Evolutionary conservation across 2,329 filamentous ascomycete genomes (phyloP).

Genomic region (Claviceps capensis): DNA sequence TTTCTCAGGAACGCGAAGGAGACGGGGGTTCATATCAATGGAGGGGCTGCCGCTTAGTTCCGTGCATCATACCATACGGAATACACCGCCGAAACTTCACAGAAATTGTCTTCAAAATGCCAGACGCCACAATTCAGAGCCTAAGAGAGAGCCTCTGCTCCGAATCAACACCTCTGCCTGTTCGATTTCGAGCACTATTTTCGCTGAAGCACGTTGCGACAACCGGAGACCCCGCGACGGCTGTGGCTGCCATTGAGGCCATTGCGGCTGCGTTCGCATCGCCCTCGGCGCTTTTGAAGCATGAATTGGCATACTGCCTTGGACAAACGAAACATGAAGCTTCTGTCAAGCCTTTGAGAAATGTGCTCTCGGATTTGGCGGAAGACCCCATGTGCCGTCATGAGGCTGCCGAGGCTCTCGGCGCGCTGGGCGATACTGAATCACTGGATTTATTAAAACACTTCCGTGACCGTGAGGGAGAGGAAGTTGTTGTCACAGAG

Average conservation of each 20-base stretch:
- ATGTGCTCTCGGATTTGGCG: slow-evolving; percentile 60
- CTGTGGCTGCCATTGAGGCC: slow-evolving; percentile 49
- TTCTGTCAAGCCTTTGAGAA: slow-evolving; percentile 57
- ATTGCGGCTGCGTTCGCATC: slow-evolving; percentile 81
- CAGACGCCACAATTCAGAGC: slow-evolving; percentile 36
- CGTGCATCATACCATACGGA: neutral
- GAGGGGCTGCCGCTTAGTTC: neutral
- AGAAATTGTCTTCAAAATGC: slow-evolving; percentile 7
- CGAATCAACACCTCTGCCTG: slow-evolving; percentile 68
- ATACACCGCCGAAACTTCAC: neutral
- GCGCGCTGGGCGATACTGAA: slow-evolving; percentile 62
- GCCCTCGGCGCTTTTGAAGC: slow-evolving; percentile 81
- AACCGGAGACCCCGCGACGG: slow-evolving; percentile 45
- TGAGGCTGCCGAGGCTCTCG: slow-evolving; percentile 89
- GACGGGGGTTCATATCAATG: neutral
- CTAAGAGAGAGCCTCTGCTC: slow-evolving; percentile 67
- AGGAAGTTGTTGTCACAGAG: slow-evolving; percentile 74
- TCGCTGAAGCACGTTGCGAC: slow-evolving; percentile 89
- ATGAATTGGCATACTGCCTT: slow-evolving; percentile 93
- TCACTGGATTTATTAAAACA: slow-evolving; percentile 62
- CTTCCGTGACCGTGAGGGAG: slow-evolving; percentile 60
- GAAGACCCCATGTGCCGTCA: slow-evolving; percentile 94
- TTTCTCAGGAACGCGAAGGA: slow-evolving; percentile 12
- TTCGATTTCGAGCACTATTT: slow-evolving; percentile 92
- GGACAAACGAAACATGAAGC: slow-evolving; percentile 74